Percentiles rank a stretch among this genome's conserved stretches.
These are phyloP conservation scores for Psilocybe azurescens DNA, from an alignment of 768 basidiomycete genomes.

Conservation along the genomic window DNA sequence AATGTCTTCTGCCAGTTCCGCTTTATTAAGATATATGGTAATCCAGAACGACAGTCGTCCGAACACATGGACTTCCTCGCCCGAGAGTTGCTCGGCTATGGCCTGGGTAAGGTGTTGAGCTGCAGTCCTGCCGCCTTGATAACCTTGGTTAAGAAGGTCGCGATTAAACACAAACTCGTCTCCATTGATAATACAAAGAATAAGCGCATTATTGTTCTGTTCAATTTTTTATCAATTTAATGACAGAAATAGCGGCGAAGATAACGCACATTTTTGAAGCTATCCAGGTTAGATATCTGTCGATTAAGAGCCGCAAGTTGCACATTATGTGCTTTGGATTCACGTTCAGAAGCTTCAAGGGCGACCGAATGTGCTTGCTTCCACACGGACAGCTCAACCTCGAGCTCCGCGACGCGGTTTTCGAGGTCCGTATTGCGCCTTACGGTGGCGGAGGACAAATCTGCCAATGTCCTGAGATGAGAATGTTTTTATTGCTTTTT, in stretches of 20 bases:
- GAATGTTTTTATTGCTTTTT: constrained; percentile 8
- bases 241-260: not conserved
- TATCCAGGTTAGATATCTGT: constrained; percentile 65
- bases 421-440: constrained; percentile 70
- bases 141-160: constrained; percentile 63
- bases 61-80: constrained; percentile 63
- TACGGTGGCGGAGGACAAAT: constrained; percentile 66
- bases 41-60: constrained; percentile 80
- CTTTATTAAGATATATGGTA: constrained; percentile 72
- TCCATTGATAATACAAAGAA: constrained; percentile 78
- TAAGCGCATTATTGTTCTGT: constrained; percentile 69
- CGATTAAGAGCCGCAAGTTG: constrained; percentile 67
- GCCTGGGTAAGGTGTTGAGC: constrained; percentile 70
- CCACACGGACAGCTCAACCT: constrained; percentile 72
- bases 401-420: constrained; percentile 67
- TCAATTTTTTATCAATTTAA: constrained; percentile 7
- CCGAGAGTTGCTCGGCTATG: constrained; percentile 70
- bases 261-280: constrained; percentile 48
- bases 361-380: constrained; percentile 71
- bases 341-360: constrained; percentile 66
- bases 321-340: constrained; percentile 70
- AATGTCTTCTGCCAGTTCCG: constrained; percentile 55
- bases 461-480: constrained; percentile 37
- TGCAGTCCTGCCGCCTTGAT: constrained; percentile 66
- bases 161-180: constrained; percentile 71